Base-by-base conservation (phyloP, 306 rosid species). In the Mimosa bimucronata region DNA sequence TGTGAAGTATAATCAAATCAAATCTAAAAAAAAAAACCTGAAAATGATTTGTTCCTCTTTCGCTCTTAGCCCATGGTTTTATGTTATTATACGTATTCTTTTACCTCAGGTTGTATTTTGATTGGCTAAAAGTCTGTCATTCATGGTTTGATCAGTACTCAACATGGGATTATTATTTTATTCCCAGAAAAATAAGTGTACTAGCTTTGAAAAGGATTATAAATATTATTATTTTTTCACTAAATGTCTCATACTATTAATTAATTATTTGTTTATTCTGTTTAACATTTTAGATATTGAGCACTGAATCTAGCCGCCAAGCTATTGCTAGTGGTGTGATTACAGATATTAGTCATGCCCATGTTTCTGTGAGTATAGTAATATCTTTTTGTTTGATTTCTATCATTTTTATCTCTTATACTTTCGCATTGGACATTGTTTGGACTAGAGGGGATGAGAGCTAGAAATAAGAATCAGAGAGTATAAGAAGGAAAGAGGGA, bases 271-370 rank as follows among this genome's bases (percentile, higher is more conserved):
- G 3, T 28, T 15, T 77, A 16, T 78, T 78, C 66, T 41, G 52
- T 71, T 83, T 79, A 5, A 65, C 71, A 14, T 37, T 83, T 77
- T 82, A 94, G 98, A 91, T 94, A 84, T 84, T 94, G 79, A 87
- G 97, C 82, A 89, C 82, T 48, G 91, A 89, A 75, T 80, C 92
- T 79, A 84, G 87, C 75, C 73, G 77, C 86, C 91, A 91, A 85
- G 55, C 84, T 62, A 76, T 94, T 86, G 97, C 98, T 41, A 90
- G 87, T 45, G 98, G 98, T 80, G 85, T 90, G 76, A 82, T 94
- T 77, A 77, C 83, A 38, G 97, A 91, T 79, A 86, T 89, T 73
- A 90, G 91, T 67, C 88, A 82, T 62, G 83, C 50, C 52, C 92
- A 89, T 83, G 80, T 94, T 78, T 87, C 91, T 38, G 97, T 94